These are phyloP conservation scores for Pseudocercospora crystallina DNA, from an alignment of 2,329 filamentous ascomycete species.

Conservation along the genomic window DNA sequence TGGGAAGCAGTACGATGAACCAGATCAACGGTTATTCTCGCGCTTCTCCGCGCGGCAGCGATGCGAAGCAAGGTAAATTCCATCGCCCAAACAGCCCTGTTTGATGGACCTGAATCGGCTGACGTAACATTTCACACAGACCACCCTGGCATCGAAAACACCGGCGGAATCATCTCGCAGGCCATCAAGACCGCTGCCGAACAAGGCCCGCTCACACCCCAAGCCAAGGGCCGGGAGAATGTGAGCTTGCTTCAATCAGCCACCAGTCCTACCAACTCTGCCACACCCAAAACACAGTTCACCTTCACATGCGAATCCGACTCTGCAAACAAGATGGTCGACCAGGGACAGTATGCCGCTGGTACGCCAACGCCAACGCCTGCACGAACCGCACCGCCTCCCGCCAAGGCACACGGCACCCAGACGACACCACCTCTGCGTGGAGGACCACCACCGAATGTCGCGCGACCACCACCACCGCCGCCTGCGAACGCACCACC, in stretches of 20 bases:
- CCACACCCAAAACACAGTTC: conserved; percentile 80
- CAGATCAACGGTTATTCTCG: conserved; percentile 43
- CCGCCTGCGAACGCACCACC: conserved; percentile 29
- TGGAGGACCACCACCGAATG: conserved; percentile 15
- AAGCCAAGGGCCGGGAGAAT: conserved; percentile 69
- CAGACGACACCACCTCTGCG: conserved; percentile 31
- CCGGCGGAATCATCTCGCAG: conserved; percentile 77
- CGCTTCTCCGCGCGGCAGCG: conserved; percentile 18
- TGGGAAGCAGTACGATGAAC: conserved; percentile 43
- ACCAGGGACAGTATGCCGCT: conserved; percentile 26
- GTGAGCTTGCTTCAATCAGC: conserved; percentile 74
- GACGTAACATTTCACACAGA: conserved; percentile 37
- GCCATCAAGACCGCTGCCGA: conserved; percentile 88
- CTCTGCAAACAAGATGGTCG: conserved; percentile 71
- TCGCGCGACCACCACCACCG: conserved; percentile 21
- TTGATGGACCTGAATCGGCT: conserved; percentile 12
- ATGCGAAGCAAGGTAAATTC: conserved; percentile 26
- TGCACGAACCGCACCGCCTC: conserved; percentile 13
- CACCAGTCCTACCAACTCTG: conserved; percentile 47
- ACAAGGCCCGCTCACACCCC: conserved; percentile 54
- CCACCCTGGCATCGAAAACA: conserved; percentile 44
- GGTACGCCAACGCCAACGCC: conserved; percentile 22
- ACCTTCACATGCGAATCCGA: conserved; percentile 95
- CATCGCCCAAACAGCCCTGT: conserved; percentile 6
- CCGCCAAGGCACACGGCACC: conserved; percentile 25